phyloP scores from a whole-genome alignment of 2,329 filamentous ascomycete genomes.

The Phyllosticta citriasiana region DNA sequence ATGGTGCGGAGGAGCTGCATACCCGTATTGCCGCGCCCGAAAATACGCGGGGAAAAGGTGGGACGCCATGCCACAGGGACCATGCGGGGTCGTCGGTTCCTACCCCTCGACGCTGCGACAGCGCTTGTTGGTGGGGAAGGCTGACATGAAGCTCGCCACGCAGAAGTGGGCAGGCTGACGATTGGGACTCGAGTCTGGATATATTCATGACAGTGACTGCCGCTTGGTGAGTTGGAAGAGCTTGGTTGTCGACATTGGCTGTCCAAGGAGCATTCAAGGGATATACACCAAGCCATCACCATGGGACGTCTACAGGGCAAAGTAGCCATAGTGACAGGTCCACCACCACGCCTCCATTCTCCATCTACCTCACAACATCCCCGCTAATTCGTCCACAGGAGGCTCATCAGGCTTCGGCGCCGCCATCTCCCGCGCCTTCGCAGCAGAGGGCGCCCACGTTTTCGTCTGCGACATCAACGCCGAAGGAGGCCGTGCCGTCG shows the following conservation, averaged over 20 bases:
- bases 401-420: conserved; percentile 55
- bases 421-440: conserved; percentile 50
- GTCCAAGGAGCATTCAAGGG: background rate
- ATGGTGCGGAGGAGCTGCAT: background rate
- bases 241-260: background rate
- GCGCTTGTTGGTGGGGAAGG: background rate
- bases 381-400: conserved; percentile 26
- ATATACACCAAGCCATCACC: background rate
- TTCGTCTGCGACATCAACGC: conserved; percentile 53
- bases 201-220: too few species aligned
- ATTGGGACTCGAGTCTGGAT: too few species aligned
- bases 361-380: too few species aligned
- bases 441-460: conserved; percentile 50
- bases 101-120: background rate
- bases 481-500: conserved; percentile 40
- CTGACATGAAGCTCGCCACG: background rate
- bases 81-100: background rate
- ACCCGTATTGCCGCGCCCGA: background rate
- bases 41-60: background rate
- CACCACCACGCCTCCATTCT: background rate
- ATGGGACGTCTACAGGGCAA: conserved; percentile 41
- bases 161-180: background rate
- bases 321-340: conserved; percentile 47
- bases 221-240: background rate
- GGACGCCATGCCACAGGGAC: background rate